A percentile compares a stretch with the other conserved stretches of the same genome.
Conservation (phyloP, 495 filamentous ascomycete genomes). For the Penicillium roqueforti region DNA sequence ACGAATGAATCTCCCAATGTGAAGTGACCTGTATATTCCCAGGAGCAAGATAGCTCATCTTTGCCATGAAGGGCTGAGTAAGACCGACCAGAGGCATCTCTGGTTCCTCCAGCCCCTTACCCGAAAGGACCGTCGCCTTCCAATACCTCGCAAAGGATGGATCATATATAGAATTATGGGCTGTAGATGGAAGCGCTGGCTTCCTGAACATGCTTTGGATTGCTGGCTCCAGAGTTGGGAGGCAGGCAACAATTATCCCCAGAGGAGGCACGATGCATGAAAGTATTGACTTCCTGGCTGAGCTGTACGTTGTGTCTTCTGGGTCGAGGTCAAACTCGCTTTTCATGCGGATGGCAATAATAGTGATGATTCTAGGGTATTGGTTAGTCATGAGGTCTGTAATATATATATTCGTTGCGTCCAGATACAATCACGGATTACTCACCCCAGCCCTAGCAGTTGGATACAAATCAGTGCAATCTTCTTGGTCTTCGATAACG, state of each 20-base stretch:
- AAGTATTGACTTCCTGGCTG: conserved; percentile 16
- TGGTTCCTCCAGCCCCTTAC: conserved; percentile 12
- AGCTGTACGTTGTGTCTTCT: conserved; percentile 14
- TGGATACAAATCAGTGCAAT: conserved; percentile 7
- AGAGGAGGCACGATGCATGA: conserved; percentile 11
- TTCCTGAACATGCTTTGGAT: conserved; percentile 6
- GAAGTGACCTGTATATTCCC: conserved; percentile 28
- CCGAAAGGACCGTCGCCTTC: conserved; percentile 13
- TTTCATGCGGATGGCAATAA: conserved; percentile 17
- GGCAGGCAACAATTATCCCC: conserved; percentile 20
- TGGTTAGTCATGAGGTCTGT: background rate
- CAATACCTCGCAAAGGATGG: conserved; percentile 9
- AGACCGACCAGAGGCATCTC: conserved; percentile 23
- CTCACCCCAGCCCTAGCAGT: conserved; percentile 16
- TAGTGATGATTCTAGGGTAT: conserved; percentile 10
- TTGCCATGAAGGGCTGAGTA: conserved; percentile 18
- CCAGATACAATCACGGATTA: background rate
- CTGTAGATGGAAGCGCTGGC: conserved; percentile 1
- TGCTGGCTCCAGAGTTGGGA: conserved; percentile 14
- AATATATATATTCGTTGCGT: background rate
- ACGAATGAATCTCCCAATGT: conserved; percentile 30
- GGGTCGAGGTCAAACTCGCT: conserved; percentile 6
- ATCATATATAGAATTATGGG: background rate
- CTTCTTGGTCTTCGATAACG: conserved; percentile 8
- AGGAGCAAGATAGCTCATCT: conserved; percentile 17